Evolutionary conservation across 306 rosid species (phyloP).

Genomic region (Casuarina cunninghamiana): DNA sequence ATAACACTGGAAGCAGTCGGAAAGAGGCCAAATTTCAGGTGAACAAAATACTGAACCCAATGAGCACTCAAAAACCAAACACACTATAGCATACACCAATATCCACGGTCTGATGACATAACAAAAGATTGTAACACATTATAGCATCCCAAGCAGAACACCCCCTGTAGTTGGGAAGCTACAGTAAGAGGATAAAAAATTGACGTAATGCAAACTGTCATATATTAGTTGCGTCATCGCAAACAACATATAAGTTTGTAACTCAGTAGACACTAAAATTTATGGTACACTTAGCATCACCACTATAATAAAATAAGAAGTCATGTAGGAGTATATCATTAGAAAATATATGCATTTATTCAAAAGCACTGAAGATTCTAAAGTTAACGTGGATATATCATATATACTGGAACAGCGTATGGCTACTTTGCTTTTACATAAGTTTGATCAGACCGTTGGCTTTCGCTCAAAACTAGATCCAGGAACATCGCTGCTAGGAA

Average conservation of each 20-base stretch:
- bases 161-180: too few relatives aligned
- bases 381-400: neutral
- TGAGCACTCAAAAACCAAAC: neutral
- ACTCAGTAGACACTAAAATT: too few relatives aligned
- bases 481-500: conserved; percentile 59
- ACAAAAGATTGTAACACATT: too few relatives aligned
- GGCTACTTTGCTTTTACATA: neutral
- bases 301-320: neutral
- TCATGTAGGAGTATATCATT: neutral
- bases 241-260: too few relatives aligned
- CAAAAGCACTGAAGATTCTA: conserved; percentile 1
- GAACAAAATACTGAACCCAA: neutral
- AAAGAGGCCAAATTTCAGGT: too few relatives aligned
- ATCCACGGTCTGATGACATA: neutral
- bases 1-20: too few relatives aligned
- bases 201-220: too few relatives aligned
- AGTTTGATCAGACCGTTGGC: conserved; percentile 51
- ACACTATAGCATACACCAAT: neutral
- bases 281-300: too few relatives aligned
- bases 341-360: neutral
- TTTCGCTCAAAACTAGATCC: conserved; percentile 60
- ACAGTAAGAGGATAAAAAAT: too few relatives aligned
- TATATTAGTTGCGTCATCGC: too few relatives aligned
- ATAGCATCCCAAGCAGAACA: too few relatives aligned
- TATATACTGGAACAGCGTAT: conserved; percentile 12